A percentile compares a stretch with the other conserved stretches of the same genome.
Conservation (phyloP, 2,329 filamentous ascomycete genomes). For the Zymoseptoria ardabiliae region DNA sequence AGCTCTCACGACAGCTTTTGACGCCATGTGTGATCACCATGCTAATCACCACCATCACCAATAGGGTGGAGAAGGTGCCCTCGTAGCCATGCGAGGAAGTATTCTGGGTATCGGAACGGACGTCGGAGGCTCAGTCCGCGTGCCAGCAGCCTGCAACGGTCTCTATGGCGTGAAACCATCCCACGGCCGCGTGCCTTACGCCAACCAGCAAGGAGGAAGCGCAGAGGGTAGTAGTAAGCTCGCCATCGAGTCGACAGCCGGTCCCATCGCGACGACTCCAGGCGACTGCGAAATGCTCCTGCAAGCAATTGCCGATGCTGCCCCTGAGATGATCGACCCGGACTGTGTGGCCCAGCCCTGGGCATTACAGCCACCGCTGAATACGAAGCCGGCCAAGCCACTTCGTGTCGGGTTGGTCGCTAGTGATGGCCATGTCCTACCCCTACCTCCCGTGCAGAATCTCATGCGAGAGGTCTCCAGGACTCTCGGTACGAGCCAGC, state of each 20-base stretch:
- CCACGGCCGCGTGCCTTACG: conserved; percentile 12
- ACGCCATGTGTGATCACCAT: neutral
- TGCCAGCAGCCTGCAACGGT: conserved; percentile 70
- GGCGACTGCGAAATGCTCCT: conserved; percentile 49
- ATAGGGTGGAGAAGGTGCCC: conserved; percentile 54
- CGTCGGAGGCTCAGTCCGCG: conserved; percentile 58
- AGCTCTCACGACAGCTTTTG: neutral
- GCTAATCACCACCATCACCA: neutral
- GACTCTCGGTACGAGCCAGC: conserved; percentile 29
- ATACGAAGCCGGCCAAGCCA: conserved; percentile 18
- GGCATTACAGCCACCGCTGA: conserved; percentile 21
- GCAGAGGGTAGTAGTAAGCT: conserved; percentile 42
- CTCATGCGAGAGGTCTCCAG: conserved; percentile 41
- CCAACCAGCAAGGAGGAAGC: conserved; percentile 34
- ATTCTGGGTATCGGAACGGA: conserved; percentile 57
- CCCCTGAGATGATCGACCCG: conserved; percentile 45
- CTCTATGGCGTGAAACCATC: conserved; percentile 26
- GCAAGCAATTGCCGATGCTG: conserved; percentile 45
- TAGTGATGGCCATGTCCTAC: conserved; percentile 44
- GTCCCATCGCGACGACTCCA: conserved; percentile 41
- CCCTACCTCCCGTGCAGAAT: conserved; percentile 44
- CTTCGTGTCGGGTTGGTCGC: conserved; percentile 43
- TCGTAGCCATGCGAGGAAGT: conserved; percentile 52
- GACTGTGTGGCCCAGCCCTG: conserved; percentile 36
- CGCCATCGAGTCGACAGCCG: conserved; percentile 37